Percentiles rank a stretch among this genome's conserved stretches.
Evolutionary conservation across 441 rosid species (phyloP).

Genomic region (Gossypium gossypioides): DNA sequence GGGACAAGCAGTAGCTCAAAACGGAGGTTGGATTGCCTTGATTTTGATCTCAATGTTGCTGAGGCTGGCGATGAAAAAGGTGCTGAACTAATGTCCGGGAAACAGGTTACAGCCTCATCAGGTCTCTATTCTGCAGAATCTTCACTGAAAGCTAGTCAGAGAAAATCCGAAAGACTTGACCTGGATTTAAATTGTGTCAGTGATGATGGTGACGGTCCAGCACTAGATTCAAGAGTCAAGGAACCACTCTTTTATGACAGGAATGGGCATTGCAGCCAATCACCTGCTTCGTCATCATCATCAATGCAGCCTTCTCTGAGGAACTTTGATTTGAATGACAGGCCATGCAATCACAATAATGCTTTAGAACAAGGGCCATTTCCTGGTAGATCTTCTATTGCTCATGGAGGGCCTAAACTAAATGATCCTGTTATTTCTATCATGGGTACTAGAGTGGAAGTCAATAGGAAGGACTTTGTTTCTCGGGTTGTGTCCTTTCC

Average conservation of each 20-base stretch:
- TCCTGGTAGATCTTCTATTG: conserved; percentile 24
- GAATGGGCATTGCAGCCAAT: conserved; percentile 53
- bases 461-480: conserved; percentile 37
- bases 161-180: conserved; percentile 55
- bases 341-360: conserved; percentile 48
- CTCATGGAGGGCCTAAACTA: conserved; percentile 39
- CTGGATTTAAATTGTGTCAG: conserved; percentile 73
- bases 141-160: conserved; percentile 46
- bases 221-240: conserved; percentile 42
- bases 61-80: conserved; percentile 67
- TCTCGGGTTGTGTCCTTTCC: conserved; percentile 39
- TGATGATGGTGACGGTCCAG: conserved; percentile 56
- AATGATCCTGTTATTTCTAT: conserved; percentile 61
- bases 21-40: conserved; percentile 42
- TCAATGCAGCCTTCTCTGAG: conserved; percentile 55
- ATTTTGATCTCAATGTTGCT: conserved; percentile 79
- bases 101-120: conserved; percentile 45
- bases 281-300: conserved; percentile 72
- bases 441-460: conserved; percentile 68
- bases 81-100: conserved; percentile 33
- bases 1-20: conserved; percentile 35
- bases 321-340: conserved; percentile 88
- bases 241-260: conserved; percentile 36
- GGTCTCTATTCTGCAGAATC: conserved; percentile 52
- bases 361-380: conserved; percentile 40